phyloP scores from a whole-genome alignment of 139 green algal genomes.

The Chlorella sp. region DNA sequence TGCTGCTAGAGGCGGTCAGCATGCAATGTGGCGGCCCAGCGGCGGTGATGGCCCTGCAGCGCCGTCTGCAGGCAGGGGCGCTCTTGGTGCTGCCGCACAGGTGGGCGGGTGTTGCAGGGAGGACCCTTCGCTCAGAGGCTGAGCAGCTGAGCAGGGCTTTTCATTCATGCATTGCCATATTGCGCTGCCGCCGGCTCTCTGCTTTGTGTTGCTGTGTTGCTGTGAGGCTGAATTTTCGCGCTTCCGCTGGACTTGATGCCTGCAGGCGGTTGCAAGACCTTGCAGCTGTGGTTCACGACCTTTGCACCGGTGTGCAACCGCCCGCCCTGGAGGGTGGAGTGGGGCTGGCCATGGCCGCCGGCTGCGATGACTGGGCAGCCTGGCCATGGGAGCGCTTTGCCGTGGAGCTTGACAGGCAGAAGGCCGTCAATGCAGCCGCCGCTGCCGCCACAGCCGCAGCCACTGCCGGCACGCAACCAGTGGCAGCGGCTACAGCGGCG shows the following conservation, averaged over 20 bases:
- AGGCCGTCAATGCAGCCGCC: not conserved
- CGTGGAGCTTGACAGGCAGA: not conserved
- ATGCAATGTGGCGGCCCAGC: not conserved
- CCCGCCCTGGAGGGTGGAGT: not conserved
- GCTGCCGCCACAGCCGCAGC: not conserved
- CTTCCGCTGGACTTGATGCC: too few species aligned
- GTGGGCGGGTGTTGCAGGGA: too few species aligned
- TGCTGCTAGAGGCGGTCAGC: not conserved
- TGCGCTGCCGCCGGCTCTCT: too few species aligned
- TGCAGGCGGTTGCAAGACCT: too few species aligned
- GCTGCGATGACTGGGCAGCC: not conserved
- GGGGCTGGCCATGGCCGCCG: not conserved
- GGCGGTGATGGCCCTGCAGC: not conserved
- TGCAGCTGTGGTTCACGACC: not conserved
- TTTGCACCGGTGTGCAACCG: not conserved
- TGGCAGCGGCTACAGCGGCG: too few species aligned
- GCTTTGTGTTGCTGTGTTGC: too few species aligned
- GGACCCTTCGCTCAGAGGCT: too few species aligned
- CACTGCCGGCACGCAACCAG: too few species aligned
- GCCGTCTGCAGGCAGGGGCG: not conserved
- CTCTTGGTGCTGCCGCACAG: not conserved
- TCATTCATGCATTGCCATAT: too few species aligned
- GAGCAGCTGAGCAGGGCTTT: too few species aligned
- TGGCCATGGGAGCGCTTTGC: not conserved
- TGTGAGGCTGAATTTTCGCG: too few species aligned